Base-by-base conservation (phyloP, 805 yeast species). In the Pichia manshurica region DNA sequence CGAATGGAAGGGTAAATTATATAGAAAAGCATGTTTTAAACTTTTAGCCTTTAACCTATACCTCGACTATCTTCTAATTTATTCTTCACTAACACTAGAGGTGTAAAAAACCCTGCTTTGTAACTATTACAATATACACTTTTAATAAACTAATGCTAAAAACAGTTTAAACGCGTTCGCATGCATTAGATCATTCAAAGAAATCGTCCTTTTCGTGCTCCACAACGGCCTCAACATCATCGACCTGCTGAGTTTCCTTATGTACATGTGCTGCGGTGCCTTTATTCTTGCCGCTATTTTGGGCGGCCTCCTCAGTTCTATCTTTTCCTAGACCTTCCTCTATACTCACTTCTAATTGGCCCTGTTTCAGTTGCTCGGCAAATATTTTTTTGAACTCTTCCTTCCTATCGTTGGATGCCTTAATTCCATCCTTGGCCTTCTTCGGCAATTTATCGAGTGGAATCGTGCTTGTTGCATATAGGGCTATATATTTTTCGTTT, bases 401-500 rank as follows among this genome's bases (percentile, higher is more conserved):
- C 50, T 74, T 67, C 49, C 62, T 70, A 40, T 66, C 68, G 47
- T 76, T 77, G 1, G 81, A 70, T 45, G 60, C 57, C 41, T 65
- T 66, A 43, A 68, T 47, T 6, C 81, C 82, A 47, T 64, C 67
- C 50, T 67, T 70, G 13, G 71, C 75, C 43, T 63, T 65, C 6
- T 59, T 57, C 20, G 52, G 45, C 38, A 52, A 31, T 43, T 65
- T 63, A n/a, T 65, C 66, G 37, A 66, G 66, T 38, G 66, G 65
- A 22, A 54, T 63, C 19, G 61, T 56, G 3, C 61, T 61, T 31
- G 64, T 65, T 17, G 93, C 89, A 63, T 80, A 90, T 50, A 90
- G 65, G 0, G 96, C 78, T 32, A 87, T 77, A 63, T 90, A 90
- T 66, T 87, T 89, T 57, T 79, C 81, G 44, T 81, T 76, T 58